These are phyloP conservation scores for Neostapfia colusana DNA, from an alignment of 176 grass and related monocot species.

Conservation along the genomic window DNA sequence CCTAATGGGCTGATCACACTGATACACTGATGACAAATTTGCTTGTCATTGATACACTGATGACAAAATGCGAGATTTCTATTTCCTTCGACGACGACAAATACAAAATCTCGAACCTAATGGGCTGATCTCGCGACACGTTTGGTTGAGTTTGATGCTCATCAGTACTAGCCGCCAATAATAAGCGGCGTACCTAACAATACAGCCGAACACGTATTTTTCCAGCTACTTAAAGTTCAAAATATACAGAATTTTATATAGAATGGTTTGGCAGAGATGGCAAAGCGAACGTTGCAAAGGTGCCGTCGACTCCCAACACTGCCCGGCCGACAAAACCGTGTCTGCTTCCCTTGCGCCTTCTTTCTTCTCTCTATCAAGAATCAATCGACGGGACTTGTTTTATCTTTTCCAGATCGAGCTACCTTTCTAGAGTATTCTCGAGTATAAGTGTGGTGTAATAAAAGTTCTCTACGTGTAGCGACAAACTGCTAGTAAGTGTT, in stretches of 20 bases:
- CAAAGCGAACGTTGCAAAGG: neutral
- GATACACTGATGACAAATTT: too few species aligned
- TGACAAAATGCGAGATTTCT: too few species aligned
- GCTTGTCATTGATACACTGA: too few species aligned
- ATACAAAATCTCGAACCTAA: neutral
- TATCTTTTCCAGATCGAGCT: neutral
- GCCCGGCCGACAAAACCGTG: constrained; percentile 21
- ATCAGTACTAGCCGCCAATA: neutral
- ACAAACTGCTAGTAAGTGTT: neutral
- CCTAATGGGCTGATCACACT: too few species aligned
- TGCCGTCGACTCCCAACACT: neutral
- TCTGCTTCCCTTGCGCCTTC: neutral
- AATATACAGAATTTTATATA: neutral
- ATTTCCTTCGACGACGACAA: too few species aligned
- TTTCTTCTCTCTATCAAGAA: neutral
- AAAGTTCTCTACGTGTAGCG: neutral
- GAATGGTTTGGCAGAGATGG: constrained; percentile 25
- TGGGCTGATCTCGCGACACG: constrained; percentile 12
- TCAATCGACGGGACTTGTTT: neutral
- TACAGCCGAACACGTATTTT: constrained; percentile 18
- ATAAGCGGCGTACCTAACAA: constrained; percentile 22
- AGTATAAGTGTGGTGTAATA: neutral
- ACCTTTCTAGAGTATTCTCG: neutral
- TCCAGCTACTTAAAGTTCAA: constrained; percentile 34
- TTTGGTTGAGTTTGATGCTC: neutral